Percentiles rank a stretch among this genome's conserved stretches.
phyloP scores from a whole-genome alignment of 2,329 filamentous ascomycete genomes.

The Dothistroma septosporum region DNA sequence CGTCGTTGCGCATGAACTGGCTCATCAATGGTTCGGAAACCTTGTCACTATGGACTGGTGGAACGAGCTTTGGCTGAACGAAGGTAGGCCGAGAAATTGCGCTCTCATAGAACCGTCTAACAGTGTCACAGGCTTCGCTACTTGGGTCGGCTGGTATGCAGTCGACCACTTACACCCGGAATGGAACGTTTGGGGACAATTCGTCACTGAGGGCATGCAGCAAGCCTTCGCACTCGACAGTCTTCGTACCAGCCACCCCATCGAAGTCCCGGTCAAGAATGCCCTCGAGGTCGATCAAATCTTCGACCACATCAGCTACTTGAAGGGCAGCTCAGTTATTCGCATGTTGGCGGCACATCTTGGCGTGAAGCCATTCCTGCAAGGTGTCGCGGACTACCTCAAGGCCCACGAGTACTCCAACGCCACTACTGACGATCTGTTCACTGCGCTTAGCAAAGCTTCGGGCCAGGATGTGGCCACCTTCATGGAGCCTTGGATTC shows the following conservation, averaged over 20 bases:
- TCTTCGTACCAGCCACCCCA: constrained; percentile 87
- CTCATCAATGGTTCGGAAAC: constrained; percentile 95
- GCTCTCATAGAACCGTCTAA: not conserved
- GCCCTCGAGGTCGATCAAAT: constrained; percentile 96
- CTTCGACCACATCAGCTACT: constrained; percentile 93
- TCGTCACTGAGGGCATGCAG: constrained; percentile 92
- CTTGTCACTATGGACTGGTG: constrained; percentile 95
- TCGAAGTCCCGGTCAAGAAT: constrained; percentile 90
- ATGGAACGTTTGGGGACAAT: constrained; percentile 97
- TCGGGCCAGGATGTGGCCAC: constrained; percentile 80
- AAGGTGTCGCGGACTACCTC: constrained; percentile 85
- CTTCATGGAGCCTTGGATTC: constrained; percentile 94
- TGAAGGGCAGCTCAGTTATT: constrained; percentile 94
- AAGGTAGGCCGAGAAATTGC: constrained; percentile 46
- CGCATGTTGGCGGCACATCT: constrained; percentile 93
- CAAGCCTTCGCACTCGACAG: constrained; percentile 85
- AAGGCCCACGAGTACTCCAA: constrained; percentile 84
- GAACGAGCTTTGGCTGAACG: constrained; percentile 75
- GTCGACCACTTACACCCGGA: constrained; percentile 90
- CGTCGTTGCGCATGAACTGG: constrained; percentile 95
- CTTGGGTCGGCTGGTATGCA: constrained; percentile 95
- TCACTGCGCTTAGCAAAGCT: constrained; percentile 80
- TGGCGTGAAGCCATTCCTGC: constrained; percentile 80
- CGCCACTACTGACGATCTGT: constrained; percentile 86
- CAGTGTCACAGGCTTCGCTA: constrained; percentile 64